phyloP scores from a whole-genome alignment of 2,329 filamentous ascomycete genomes.

The Epicoccum nigrum region DNA sequence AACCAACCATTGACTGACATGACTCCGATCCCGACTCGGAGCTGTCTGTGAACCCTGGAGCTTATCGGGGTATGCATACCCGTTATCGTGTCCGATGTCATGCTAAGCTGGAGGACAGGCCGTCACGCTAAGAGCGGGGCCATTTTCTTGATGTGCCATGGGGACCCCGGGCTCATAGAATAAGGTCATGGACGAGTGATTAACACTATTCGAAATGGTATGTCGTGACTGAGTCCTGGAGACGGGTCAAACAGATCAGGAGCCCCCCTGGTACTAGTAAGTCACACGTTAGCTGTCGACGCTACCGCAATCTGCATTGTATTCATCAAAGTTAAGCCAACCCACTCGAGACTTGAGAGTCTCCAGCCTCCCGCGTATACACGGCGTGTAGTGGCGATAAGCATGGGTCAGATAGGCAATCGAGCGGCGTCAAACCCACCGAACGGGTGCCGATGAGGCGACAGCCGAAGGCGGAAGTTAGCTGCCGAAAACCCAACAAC shows the following conservation, averaged over 20 bases:
- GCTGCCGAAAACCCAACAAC: neutral
- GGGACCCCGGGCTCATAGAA: too few relatives aligned
- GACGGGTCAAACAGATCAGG: too few relatives aligned
- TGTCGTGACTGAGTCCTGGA: too few relatives aligned
- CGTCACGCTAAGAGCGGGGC: slow-evolving; percentile 9
- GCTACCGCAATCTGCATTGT: too few relatives aligned
- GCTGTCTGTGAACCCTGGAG: slow-evolving; percentile 4
- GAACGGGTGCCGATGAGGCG: slow-evolving; percentile 5
- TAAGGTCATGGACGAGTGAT: too few relatives aligned
- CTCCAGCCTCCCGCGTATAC: neutral
- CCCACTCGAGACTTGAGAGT: too few relatives aligned
- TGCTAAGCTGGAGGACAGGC: slow-evolving; percentile 6
- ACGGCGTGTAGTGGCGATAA: slow-evolving; percentile 13
- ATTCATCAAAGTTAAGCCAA: too few relatives aligned
- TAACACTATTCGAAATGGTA: too few relatives aligned
- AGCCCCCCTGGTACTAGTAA: too few relatives aligned
- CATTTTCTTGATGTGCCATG: too few relatives aligned
- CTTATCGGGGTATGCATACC: slow-evolving; percentile 23
- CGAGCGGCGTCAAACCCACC: neutral
- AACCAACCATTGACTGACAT: slow-evolving; percentile 1
- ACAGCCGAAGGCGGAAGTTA: slow-evolving; percentile 3
- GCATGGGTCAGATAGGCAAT: slow-evolving; percentile 7
- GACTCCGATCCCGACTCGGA: slow-evolving; percentile 12
- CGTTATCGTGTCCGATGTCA: slow-evolving; percentile 22
- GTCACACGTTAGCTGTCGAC: neutral